Evolutionary conservation across 495 filamentous ascomycete genomes (phyloP), one percentile per base, ranked within the genome.

Genomic region (Hypoxylon cercidicola): DNA sequence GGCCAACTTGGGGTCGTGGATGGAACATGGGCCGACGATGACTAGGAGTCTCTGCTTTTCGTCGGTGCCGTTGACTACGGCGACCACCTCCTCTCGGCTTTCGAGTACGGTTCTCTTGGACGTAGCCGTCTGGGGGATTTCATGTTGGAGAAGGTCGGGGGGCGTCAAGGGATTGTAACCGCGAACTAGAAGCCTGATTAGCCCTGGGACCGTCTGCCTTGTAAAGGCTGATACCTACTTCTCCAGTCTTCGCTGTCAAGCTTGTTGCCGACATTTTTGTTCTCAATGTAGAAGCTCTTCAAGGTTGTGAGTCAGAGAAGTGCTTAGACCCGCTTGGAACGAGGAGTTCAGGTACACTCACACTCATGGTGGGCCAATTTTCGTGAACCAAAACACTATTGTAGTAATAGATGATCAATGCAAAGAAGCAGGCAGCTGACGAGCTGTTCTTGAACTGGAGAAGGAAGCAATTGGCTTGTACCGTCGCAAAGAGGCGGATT

Each of bases 81-180:
- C 85, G 47, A 88, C 90, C 35, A 92, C 86, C 74, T 97, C 94
- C 21, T 91, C 85, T 66, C 96, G 94, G 40, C 87, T 90, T 43
- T 85, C 74, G 39, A 95, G 77, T 12, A 98, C 96, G 23, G 93
- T 96, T 61, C 83, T 75, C 76, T 90, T 90, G 13, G 93, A 94
- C 61, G 85, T 82, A 12, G 84, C 66, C 2, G 92, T 93, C 81
- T 96, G 87, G 37, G 87, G 82, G 71, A 98, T 93, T 77, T 99
- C 93, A 82, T 93, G 90, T 78, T 98, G 95, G 59, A 99, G 91
- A 45, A 98, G 89, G 71, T 96, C 90, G 40, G 96, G 96, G 4
- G 96, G 89, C 23, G 90, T 97, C 49, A 98, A 82, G 63, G 96
- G 96, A 75, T 97, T 97, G 85, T 96, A 92, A 56, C 92, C 92